Conservation (phyloP, 2,329 filamentous ascomycete genomes). For the Dothideomycetes sp. region DNA sequence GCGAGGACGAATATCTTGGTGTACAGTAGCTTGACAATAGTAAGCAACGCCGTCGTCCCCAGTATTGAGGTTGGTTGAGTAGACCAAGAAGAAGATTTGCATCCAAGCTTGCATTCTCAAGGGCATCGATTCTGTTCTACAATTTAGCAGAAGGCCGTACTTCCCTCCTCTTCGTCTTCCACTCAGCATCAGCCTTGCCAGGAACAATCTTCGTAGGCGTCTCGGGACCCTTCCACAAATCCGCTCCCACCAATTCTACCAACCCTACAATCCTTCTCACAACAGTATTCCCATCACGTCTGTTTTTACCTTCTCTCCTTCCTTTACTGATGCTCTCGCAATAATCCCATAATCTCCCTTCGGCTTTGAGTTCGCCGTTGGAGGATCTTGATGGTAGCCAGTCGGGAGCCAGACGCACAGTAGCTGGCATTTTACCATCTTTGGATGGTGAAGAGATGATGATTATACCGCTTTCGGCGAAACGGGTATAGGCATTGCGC, state of each 20-base stretch:
- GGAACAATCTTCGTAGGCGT: not conserved
- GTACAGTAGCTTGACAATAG: no score
- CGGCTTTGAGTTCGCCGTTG: conserved; percentile 53
- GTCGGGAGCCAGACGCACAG: conserved; percentile 52
- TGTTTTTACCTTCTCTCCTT: conserved; percentile 86
- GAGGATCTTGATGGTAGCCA: conserved; percentile 55
- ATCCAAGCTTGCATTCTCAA: no score
- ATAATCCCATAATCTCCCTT: conserved; percentile 82
- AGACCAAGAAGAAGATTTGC: no score
- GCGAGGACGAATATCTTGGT: no score
- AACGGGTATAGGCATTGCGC: conserved; percentile 82
- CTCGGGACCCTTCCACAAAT: conserved; percentile 47
- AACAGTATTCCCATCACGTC: conserved; percentile 86
- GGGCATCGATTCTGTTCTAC: no score
- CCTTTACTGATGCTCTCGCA: conserved; percentile 77
- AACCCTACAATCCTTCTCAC: conserved; percentile 69
- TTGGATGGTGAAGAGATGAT: conserved; percentile 56
- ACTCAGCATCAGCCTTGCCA: not conserved
- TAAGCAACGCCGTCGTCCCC: no score
- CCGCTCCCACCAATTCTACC: conserved; percentile 62
- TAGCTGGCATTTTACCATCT: conserved; percentile 51
- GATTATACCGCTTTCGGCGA: conserved; percentile 85
- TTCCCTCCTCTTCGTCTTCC: conserved; percentile 10
- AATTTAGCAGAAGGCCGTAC: conserved; percentile 2
- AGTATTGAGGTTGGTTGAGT: no score